Conservation (phyloP, 2,329 filamentous ascomycete species). For the Thermoascus crustaceus region DNA sequence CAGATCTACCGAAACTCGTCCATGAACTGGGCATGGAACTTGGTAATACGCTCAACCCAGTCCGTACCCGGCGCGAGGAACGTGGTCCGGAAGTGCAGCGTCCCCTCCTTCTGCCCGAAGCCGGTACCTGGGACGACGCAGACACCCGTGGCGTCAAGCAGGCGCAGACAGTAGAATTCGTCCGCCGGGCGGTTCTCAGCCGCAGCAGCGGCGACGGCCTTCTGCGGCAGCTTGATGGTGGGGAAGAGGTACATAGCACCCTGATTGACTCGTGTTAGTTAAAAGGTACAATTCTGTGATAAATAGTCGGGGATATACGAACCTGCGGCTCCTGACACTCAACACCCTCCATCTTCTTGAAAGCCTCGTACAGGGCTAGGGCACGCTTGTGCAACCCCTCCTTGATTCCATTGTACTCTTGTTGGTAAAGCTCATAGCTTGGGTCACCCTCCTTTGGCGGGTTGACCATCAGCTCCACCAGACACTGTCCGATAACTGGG, state of each 20-base stretch:
- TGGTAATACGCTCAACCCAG: conserved; percentile 78
- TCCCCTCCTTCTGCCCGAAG: conserved; percentile 88
- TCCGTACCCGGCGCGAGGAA: conserved; percentile 95
- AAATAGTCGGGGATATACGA: conserved; percentile 15
- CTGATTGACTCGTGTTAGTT: conserved; percentile 33
- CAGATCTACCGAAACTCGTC: conserved; percentile 57
- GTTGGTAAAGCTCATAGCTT: conserved; percentile 71
- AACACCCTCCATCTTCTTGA: conserved; percentile 91
- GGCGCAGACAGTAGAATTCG: conserved; percentile 85
- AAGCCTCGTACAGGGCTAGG: conserved; percentile 78
- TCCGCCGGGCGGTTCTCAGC: conserved; percentile 68
- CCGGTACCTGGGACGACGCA: conserved; percentile 89
- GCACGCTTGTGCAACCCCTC: conserved; percentile 71
- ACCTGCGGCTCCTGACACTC: conserved; percentile 74
- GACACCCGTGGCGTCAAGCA: conserved; percentile 89
- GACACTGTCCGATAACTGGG: conserved; percentile 89
- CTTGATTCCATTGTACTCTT: conserved; percentile 80
- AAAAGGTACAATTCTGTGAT: conserved; percentile 1
- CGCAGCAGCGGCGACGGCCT: conserved; percentile 67
- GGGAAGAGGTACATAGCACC: conserved; percentile 99
- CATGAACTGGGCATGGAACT: conserved; percentile 91
- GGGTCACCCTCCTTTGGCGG: conserved; percentile 76
- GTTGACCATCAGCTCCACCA: conserved; percentile 97
- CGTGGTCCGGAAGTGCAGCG: conserved; percentile 89
- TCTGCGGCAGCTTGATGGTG: conserved; percentile 69